Base-by-base conservation (phyloP, 176 grass and related monocot species). In the Triticum monococcum region DNA sequence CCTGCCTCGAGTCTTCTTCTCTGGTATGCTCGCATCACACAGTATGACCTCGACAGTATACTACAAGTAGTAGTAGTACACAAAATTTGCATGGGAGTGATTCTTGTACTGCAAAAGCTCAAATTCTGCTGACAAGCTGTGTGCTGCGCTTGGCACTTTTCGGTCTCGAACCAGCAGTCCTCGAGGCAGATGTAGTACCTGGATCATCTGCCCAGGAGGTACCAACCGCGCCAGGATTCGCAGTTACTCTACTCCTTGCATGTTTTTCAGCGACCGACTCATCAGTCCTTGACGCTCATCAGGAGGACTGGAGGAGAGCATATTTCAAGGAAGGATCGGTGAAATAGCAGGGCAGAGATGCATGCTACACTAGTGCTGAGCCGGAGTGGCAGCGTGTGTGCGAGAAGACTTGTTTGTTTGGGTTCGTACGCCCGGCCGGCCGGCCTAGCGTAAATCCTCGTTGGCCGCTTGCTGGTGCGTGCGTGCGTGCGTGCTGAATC, bases 141-240 rank as follows among this genome's bases (percentile, higher is more conserved):
- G 56, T 20, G 56, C 18, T 59, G 81, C 7, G 16, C 4, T 64
- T 24, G 57, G 56, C 64, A 14, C 61, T 64, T 31, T 69, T 24
- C 73, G 40, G 78, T 50, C 63, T 62, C 45, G 23, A 73, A 83
- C 80, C 82, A 59, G 87, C 41, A 43, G 60, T 57, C 41, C 57
- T 85, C 35, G 30, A 12, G 32, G 20, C 75, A 59, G 50, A 50
- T 40, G 18, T 72, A 30, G 28, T 30, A 45, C 8, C 26, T 12
- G 73, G 48, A 40, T 25, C 20, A 41, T 45, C 78, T 45, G 36
- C 23, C 45, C 45, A 1, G 45, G 45, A 48, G 43, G 45, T 43
- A 43, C 38, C 3, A 40, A 40, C 38, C 8, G 2, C 38, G 8
- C 38, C 16, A 30, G 28, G 28, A 30, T 30, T 30, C 28, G 28